Evolutionary conservation across 345 rosid genomes (phyloP).

Genomic region (Bruguiera gymnorhiza): DNA sequence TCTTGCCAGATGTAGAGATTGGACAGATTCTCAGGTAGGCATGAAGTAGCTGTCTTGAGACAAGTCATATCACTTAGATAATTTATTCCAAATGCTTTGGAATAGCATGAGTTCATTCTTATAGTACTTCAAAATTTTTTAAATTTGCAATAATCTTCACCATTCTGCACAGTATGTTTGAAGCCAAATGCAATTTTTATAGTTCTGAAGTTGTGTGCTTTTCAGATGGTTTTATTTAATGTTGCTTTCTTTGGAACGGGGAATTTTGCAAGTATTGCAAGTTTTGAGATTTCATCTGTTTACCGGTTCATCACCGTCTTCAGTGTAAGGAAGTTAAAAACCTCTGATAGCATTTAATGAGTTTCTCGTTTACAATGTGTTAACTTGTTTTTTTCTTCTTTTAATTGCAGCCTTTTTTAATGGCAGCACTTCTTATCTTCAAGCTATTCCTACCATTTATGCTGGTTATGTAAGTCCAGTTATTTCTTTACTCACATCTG

Average conservation of each 20-base stretch:
- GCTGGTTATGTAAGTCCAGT: constrained; percentile 82
- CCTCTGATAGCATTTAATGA: not conserved
- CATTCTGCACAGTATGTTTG: not conserved
- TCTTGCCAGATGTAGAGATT: too few species aligned
- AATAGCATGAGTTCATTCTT: too few species aligned
- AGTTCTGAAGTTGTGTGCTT: constrained; percentile 22
- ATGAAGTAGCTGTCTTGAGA: not conserved
- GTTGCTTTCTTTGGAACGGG: constrained; percentile 98
- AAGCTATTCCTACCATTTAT: constrained; percentile 94
- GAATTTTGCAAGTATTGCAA: constrained; percentile 96
- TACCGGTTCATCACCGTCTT: constrained; percentile 90
- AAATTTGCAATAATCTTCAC: not conserved
- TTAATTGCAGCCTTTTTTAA: constrained; percentile 78
- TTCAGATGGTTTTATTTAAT: constrained; percentile 83
- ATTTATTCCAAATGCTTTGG: too few species aligned
- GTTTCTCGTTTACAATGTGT: constrained; percentile 12
- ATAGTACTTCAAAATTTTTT: too few species aligned
- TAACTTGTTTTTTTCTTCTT: constrained; percentile 16
- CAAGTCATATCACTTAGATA: not conserved
- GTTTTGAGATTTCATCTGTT: constrained; percentile 97
- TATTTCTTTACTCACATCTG: not conserved
- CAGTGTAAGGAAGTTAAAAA: constrained; percentile 58
- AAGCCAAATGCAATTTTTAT: constrained; percentile 10
- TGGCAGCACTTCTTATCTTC: constrained; percentile 92
- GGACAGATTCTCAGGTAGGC: not conserved